Percentiles rank a stretch among this genome's conserved stretches.
These are phyloP conservation scores for Eutypa lata DNA, from an alignment of 2,329 filamentous ascomycete species.

Conservation along the genomic window DNA sequence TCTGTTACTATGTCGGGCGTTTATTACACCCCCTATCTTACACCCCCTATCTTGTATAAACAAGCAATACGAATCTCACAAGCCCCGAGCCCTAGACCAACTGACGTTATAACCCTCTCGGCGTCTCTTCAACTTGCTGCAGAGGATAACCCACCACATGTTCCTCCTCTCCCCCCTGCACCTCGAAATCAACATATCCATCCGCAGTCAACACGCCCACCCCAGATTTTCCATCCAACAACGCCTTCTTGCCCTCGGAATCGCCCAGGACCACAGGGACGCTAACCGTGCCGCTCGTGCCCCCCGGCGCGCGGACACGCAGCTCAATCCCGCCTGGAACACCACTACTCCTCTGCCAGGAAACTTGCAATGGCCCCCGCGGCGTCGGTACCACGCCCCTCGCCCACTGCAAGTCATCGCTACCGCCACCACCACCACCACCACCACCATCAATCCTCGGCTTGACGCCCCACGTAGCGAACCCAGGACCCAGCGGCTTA, in stretches of 20 bases:
- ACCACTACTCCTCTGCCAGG: constrained; percentile 30
- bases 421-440: constrained; percentile 2
- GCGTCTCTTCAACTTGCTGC: neutral
- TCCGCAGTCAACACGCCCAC: neutral
- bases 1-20: no score
- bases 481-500: constrained; percentile 40
- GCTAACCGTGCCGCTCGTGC: constrained; percentile 25
- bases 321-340: constrained; percentile 20
- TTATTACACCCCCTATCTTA: no score
- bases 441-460: constrained; percentile 30
- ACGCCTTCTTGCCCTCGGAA: neutral
- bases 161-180: constrained; percentile 1
- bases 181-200: neutral
- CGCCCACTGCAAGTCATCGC: constrained; percentile 15
- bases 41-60: no score
- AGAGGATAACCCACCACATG: constrained; percentile 1
- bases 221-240: neutral
- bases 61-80: no score
- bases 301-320: constrained; percentile 27
- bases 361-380: constrained; percentile 32
- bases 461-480: constrained; percentile 36
- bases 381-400: constrained; percentile 38
- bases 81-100: no score
- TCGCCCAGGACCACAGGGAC: constrained; percentile 11
- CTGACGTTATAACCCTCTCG: no score